A percentile compares a stretch with the other conserved stretches of the same genome.
These are phyloP conservation scores for Wallacemonas sp. DNA, from an alignment of 208 protist species.

Conservation along the genomic window DNA sequence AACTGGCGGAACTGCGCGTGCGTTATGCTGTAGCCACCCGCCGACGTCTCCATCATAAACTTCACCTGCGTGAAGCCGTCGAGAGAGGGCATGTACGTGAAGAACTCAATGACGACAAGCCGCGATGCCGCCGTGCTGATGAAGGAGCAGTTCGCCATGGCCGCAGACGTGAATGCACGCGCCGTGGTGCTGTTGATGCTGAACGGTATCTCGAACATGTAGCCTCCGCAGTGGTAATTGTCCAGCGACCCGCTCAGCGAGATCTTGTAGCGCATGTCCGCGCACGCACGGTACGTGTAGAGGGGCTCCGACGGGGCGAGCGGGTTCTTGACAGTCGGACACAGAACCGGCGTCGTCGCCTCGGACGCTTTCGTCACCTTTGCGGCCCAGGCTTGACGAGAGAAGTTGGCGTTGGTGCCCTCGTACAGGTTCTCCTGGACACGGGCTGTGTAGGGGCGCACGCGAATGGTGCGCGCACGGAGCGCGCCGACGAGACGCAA, in stretches of 20 bases:
- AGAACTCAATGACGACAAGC: conserved; percentile 27
- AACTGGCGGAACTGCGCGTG: conserved; percentile 14
- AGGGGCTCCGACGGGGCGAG: conserved; percentile 13
- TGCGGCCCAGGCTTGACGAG: conserved; percentile 6
- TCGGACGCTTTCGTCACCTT: background rate
- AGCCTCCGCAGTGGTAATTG: conserved; percentile 40
- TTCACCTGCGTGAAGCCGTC: conserved; percentile 26
- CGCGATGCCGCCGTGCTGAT: conserved; percentile 30
- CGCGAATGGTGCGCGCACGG: conserved; percentile 35
- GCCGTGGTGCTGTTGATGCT: conserved; percentile 5
- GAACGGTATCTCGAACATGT: conserved; percentile 41
- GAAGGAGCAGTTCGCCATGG: conserved; percentile 25
- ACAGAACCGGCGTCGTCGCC: conserved; percentile 6
- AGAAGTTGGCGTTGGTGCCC: background rate
- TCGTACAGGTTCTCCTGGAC: conserved; percentile 29
- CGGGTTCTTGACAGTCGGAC: conserved; percentile 12
- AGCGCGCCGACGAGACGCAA: conserved; percentile 27
- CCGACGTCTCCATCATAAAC: conserved; percentile 27
- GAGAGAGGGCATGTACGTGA: conserved; percentile 27
- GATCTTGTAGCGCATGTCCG: background rate
- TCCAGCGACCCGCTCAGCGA: background rate
- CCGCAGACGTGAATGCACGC: background rate
- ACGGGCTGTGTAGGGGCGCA: conserved; percentile 10
- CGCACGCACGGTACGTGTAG: conserved; percentile 17
- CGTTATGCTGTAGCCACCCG: conserved; percentile 20